Percentiles rank a stretch among this genome's conserved stretches.
These are phyloP conservation scores for Neonectria magnoliae DNA, from an alignment of 2,329 filamentous ascomycete genomes.

Conservation along the genomic window DNA sequence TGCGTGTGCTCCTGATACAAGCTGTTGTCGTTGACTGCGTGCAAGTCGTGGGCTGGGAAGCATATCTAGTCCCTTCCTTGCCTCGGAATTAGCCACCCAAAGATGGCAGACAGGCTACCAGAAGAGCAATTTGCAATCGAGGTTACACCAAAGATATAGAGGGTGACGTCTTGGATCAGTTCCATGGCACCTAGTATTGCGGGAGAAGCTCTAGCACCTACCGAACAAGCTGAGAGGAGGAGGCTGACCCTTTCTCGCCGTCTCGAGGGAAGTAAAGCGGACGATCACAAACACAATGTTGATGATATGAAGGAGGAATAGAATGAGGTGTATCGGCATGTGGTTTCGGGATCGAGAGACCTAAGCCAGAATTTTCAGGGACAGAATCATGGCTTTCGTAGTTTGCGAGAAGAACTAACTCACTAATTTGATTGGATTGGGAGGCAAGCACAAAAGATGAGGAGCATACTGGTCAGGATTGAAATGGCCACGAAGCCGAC, in stretches of 20 bases:
- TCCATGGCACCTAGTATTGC: not conserved
- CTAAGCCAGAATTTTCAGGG: not conserved
- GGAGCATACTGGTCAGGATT: not conserved
- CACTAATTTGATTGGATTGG: not conserved
- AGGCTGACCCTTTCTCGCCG: not conserved
- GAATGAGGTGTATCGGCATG: not conserved
- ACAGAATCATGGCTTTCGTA: not conserved
- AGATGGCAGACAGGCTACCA: slow-evolving; percentile 30
- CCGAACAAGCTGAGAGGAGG: not conserved
- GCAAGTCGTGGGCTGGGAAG: not conserved
- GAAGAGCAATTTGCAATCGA: slow-evolving; percentile 31
- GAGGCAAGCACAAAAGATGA: not conserved
- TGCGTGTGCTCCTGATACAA: too few relatives aligned
- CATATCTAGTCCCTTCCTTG: not conserved
- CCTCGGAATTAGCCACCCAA: slow-evolving; percentile 32
- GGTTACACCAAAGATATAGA: slow-evolving; percentile 23
- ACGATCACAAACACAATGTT: not conserved
- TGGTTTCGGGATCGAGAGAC: not conserved
- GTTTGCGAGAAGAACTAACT: not conserved
- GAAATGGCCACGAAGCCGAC: not conserved
- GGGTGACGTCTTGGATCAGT: not conserved
- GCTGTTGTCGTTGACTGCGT: not conserved
- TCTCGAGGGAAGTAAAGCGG: not conserved
- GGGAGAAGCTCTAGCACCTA: not conserved
- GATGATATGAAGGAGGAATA: not conserved